phyloP scores from a whole-genome alignment of 192 early-diverging fungal genomes.

The Backusella mclennaniae region DNA sequence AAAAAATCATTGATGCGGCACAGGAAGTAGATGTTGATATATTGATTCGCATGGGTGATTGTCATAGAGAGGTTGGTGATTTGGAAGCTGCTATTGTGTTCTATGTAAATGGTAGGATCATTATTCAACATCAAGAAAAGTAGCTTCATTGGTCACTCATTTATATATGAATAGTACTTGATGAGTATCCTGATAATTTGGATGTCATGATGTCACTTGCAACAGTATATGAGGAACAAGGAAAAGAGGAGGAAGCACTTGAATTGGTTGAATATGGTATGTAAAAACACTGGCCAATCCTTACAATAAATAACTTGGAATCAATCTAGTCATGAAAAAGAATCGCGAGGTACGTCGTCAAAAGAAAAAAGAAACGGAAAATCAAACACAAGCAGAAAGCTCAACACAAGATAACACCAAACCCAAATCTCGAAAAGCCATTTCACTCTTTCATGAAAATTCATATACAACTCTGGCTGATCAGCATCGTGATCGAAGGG shows the following conservation, averaged over 20 bases:
- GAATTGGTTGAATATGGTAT: constrained; percentile 50
- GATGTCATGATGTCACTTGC: constrained; percentile 70
- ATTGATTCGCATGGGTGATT: constrained; percentile 56
- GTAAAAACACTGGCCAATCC: neutral
- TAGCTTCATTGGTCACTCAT: neutral
- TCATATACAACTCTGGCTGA: neutral
- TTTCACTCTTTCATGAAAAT: constrained; percentile 30
- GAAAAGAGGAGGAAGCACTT: constrained; percentile 51
- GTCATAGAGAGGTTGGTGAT: constrained; percentile 63
- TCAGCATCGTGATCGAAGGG: neutral
- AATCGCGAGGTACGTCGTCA: constrained; percentile 11
- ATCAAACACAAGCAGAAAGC: neutral
- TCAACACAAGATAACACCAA: neutral
- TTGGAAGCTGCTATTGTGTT: constrained; percentile 58
- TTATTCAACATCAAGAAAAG: neutral
- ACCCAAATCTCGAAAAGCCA: neutral
- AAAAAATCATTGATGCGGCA: constrained; percentile 44
- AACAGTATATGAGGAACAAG: constrained; percentile 71
- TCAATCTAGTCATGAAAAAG: constrained; percentile 15
- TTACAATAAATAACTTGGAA: neutral
- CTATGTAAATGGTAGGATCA: constrained; percentile 49
- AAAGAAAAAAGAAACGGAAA: neutral
- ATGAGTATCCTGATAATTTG: constrained; percentile 59
- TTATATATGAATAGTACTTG: constrained; percentile 39
- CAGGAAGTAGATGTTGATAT: constrained; percentile 38